These are phyloP conservation scores for Corynascus novoguineensis DNA, from an alignment of 495 filamentous ascomycete species.

Conservation along the genomic window DNA sequence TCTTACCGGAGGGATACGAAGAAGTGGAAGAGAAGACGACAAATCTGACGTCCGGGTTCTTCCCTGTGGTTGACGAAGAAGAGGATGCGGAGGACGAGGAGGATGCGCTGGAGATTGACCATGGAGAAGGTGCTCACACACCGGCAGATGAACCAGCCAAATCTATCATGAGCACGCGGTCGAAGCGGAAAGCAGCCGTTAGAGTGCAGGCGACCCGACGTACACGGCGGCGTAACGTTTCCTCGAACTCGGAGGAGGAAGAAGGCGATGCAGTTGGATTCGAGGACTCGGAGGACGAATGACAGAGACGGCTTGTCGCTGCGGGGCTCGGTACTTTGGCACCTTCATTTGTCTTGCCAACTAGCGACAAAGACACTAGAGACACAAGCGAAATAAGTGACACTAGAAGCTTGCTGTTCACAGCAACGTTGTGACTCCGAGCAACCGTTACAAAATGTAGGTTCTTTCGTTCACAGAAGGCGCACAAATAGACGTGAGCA, in stretches of 20 bases:
- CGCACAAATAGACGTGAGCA: too few species aligned
- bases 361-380: too few species aligned
- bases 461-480: too few species aligned
- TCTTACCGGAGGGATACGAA: slow-evolving; percentile 49
- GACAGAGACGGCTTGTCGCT: neutral
- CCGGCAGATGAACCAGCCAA: slow-evolving; percentile 7
- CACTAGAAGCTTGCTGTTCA: too few species aligned
- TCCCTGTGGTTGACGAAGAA: slow-evolving; percentile 33
- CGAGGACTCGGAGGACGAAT: neutral
- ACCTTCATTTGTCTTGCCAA: too few species aligned
- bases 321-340: neutral
- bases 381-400: too few species aligned
- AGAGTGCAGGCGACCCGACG: slow-evolving; percentile 17
- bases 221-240: slow-evolving; percentile 18
- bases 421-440: too few species aligned
- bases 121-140: slow-evolving; percentile 18
- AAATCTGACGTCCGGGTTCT: slow-evolving; percentile 37
- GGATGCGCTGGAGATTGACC: slow-evolving; percentile 29
- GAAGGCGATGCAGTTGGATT: slow-evolving; percentile 6
- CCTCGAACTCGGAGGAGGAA: slow-evolving; percentile 22
- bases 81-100: slow-evolving; percentile 28
- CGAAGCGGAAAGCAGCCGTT: slow-evolving; percentile 16
- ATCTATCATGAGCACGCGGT: slow-evolving; percentile 25
- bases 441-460: too few species aligned
- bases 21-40: slow-evolving; percentile 29